phyloP scores from a whole-genome alignment of 2,329 filamentous ascomycete species.

The Aspergillus sojae region DNA sequence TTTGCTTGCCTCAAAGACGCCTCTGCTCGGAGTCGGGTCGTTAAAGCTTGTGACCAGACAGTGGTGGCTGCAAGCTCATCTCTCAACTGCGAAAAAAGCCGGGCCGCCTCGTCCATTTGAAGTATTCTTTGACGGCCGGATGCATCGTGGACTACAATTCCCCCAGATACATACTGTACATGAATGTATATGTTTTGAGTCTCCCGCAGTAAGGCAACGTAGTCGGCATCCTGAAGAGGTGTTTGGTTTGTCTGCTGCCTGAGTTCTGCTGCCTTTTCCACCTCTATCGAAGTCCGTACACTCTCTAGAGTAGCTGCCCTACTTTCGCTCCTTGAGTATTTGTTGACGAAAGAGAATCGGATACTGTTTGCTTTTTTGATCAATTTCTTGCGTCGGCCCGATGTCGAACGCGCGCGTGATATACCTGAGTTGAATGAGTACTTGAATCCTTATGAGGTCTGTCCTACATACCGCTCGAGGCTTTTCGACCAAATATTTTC shows the following conservation, averaged over 20 bases:
- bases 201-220: constrained; percentile 18
- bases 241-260: constrained; percentile 12
- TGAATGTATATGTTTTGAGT: constrained; percentile 29
- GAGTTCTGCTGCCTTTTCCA: constrained; percentile 3
- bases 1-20: constrained; percentile 26
- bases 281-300: constrained; percentile 15
- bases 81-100: constrained; percentile 32
- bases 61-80: constrained; percentile 25
- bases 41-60: constrained; percentile 23
- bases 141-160: constrained; percentile 30
- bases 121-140: constrained; percentile 34
- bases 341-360: constrained; percentile 32
- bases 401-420: constrained; percentile 26
- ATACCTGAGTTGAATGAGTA: constrained; percentile 21
- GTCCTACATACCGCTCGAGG: constrained; percentile 25
- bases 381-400: constrained; percentile 28
- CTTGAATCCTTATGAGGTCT: neutral
- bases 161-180: constrained; percentile 28
- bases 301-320: constrained; percentile 18
- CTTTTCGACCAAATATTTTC: constrained; percentile 29
- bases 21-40: constrained; percentile 26
- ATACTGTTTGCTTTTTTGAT: constrained; percentile 33
- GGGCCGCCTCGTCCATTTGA: constrained; percentile 32
- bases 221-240: constrained; percentile 21
- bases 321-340: constrained; percentile 20